Evolutionary conservation across 805 yeast species (phyloP), one percentile per base, ranked within the genome.

Genomic region (Clavispora santaluciae): DNA sequence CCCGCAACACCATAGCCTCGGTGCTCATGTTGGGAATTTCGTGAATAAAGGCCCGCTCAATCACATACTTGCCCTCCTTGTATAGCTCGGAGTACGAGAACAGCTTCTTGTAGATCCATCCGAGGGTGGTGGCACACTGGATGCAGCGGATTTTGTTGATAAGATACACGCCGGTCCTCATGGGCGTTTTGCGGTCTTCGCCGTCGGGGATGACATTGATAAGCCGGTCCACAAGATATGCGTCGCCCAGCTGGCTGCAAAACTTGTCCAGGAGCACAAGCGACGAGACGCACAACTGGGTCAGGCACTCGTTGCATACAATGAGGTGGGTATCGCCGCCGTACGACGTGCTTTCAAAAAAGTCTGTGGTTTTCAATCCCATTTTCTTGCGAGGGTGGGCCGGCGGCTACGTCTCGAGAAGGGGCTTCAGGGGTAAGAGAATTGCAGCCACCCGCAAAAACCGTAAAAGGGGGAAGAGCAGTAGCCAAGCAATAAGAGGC

Each of bases 11-110:
- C 34, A 69, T 55, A 11, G 44, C 44, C n/a, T 61, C 55, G 13
- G 67, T 53, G 16, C 62, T 55, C 45, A 63, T 60, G 45, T 67
- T 68, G 35, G 64, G 55, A 23, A 68, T 62, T 38, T 59, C 55
- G 39, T 57, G 55, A 13, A 69, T 57, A 50, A 43, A 69, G 33
- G 57, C 55, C 28, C 59, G 55, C 51, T 69, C 75, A 49, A 69
- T 66, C 35, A 69, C 75, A 48, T 55, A 69, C 51, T 69, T 69
- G 33, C 73, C 72, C 51, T 69, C 75, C 44, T 69, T 69, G 47
- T 69, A 69, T 16, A 56, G 49, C 45, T 69, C 72, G 30, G 59
- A 49, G 40, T 57, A 59, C 37, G 55, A 53, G 45, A 48, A 68
- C 10, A 71, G 53, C 43, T 68, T 69, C 46, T 59, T 59, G 47